phyloP scores from a whole-genome alignment of 75 land plant genomes.

The Azolla pinnata region DNA sequence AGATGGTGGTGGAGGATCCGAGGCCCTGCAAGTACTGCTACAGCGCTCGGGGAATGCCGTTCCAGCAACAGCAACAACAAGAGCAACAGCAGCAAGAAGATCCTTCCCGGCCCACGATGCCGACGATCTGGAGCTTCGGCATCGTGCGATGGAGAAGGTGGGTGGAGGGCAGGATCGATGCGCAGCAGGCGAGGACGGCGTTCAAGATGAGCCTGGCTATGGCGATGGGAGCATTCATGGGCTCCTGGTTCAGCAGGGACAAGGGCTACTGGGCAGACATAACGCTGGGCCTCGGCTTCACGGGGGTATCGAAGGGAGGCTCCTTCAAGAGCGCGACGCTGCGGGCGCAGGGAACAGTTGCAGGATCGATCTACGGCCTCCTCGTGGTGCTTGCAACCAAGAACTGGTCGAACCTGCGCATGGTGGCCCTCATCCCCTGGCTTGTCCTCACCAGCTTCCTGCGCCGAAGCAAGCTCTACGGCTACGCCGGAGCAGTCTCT shows the following conservation, averaged over 20 bases:
- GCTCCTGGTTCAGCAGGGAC: slow-evolving; percentile 30
- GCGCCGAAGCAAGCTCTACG: slow-evolving; percentile 43
- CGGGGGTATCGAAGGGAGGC: slow-evolving; percentile 34
- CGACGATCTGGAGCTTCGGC: background rate
- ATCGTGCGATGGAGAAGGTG: background rate
- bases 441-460: slow-evolving; percentile 52
- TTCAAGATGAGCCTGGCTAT: slow-evolving; percentile 42
- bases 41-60: background rate
- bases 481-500: slow-evolving; percentile 44
- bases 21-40: background rate
- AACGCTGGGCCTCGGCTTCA: slow-evolving; percentile 30
- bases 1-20: background rate
- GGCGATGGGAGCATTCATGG: slow-evolving; percentile 42
- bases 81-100: background rate
- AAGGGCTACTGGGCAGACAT: slow-evolving; percentile 54
- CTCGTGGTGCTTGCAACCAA: slow-evolving; percentile 26
- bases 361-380: slow-evolving; percentile 55
- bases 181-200: slow-evolving; percentile 24
- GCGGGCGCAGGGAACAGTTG: slow-evolving; percentile 54
- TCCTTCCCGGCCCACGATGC: background rate
- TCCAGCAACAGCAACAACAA: background rate
- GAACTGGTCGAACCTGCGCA: slow-evolving; percentile 17
- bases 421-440: slow-evolving; percentile 55
- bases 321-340: slow-evolving; percentile 43
- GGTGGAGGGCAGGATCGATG: background rate